Evolutionary conservation across 164 flowering plant species (phyloP), one percentile per base, ranked within the genome.

Genomic region (Cinnamomum micranthum): DNA sequence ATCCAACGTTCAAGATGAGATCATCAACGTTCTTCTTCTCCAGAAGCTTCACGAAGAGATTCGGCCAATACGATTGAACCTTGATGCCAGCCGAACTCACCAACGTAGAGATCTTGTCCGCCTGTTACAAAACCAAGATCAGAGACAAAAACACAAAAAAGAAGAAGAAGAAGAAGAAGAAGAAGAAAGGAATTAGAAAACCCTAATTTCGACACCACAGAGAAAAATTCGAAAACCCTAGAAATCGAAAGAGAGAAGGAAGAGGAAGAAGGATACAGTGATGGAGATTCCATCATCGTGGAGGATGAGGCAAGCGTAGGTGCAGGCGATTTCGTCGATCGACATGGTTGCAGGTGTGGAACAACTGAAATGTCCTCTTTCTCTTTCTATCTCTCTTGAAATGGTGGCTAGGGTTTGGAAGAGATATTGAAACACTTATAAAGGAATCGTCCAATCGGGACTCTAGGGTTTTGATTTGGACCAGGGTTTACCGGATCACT

Each of bases 211-310:
- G 7, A 41, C 47, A 41, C 9, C 47, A 1, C 7, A 41, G 47
- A 71, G 2, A 27, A 31, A 14, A 27, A 1, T 0, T n/a, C 11
- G 3, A 31, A 17, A 27, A 27, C 3, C 51, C 71, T 27, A 3
- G 22, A 33, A 68, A 68, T 14, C 10, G 17, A 50, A 47, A 69
- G 47, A 41, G 10, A 7, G 47, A 25, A n/a, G 23, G 28, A 10
- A 52, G 58, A 28, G 15, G 6, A 13, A 22, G 25, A 72, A 25
- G 3, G 52, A 67, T 72, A 77, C 75, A 13, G 79, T 77, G 67
- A 77, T 59, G 63, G 79, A 4, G 50, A 77, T 77, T 33, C 72
- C 75, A 67, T 77, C 79, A 67, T 77, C 79, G 65, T 77, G 72
- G 55, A 77, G 79, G 71, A 77, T 66, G 65, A 77, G 59, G 23